Base-by-base conservation (phyloP, 352 stramenopile species). In the Globisporangium nodosum region DNA sequence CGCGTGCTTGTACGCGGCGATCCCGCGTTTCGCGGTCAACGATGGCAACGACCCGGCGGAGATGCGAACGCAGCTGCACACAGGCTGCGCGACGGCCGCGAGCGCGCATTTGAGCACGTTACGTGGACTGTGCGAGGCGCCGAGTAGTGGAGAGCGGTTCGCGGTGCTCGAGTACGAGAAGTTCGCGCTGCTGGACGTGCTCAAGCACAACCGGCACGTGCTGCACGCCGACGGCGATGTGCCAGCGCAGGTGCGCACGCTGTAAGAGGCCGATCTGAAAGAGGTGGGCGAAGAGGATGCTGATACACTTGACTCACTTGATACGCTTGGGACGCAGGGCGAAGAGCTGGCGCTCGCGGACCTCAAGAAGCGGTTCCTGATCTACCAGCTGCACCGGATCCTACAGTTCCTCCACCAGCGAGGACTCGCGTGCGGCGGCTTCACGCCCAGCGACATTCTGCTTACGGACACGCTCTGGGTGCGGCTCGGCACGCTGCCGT, bases 151-250 rank as follows among this genome's bases (percentile, higher is more conserved):
- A 4, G 30, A 50, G 46, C 46, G 52, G n/a, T 66, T 89, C 35
- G 75, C 70, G 1, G 68, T 94, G 16, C 82, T 88, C 42, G 81
- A 89, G 31, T 90, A 92, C 58, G 68, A 87, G 47, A 49, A 68
- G 3, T 71, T 87, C 49, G 81, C 80, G n/a, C 56, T 92, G 6
- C 76, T 80, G 18, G 78, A 88, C 37, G 71, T 92, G 39, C 69
- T 90, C 49, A 86, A 84, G 58, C 89, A 88, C 56, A 91, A 92
- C 62, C 73, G 63, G 9, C 68, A 72, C 16, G 56, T 88, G 33
- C 58, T 92, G 12, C 64, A 87, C 39, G 69, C 72, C 9, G 68
- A 76, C 9, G 42, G 31, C 45, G 18, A 52, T 55, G 45, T 15
- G 58, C 58, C 30, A 20, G 35, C 52, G 42, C 24, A 27, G 45